Percentiles rank a stretch among this genome's conserved stretches.
Conservation (phyloP, 75 land plant species). For the Ceratopteris richardii region DNA sequence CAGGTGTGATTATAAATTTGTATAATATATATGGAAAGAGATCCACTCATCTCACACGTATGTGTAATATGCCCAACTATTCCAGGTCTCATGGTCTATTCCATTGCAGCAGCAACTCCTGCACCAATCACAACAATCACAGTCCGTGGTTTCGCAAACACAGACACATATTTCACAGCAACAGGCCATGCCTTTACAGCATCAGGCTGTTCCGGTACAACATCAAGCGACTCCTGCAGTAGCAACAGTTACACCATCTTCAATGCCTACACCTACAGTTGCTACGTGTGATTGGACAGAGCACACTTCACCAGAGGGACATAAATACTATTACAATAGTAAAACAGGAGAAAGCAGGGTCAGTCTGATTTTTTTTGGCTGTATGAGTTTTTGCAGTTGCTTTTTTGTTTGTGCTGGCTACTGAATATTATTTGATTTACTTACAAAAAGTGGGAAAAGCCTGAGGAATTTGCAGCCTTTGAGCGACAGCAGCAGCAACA, state of each 20-base stretch:
- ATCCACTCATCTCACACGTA: no score
- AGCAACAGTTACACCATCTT: slow-evolving; percentile 10
- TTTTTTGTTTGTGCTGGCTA: no score
- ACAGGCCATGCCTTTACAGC: background rate
- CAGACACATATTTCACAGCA: background rate
- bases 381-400: no score
- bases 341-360: slow-evolving; percentile 86
- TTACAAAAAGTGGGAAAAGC: slow-evolving; percentile 99
- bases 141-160: background rate
- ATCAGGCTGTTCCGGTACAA: background rate
- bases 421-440: no score
- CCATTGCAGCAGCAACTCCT: slow-evolving; percentile 13
- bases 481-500: slow-evolving; percentile 52
- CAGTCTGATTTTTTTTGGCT: no score
- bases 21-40: no score
- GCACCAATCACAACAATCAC: slow-evolving; percentile 23
- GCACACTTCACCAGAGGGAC: slow-evolving; percentile 93
- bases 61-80: no score
- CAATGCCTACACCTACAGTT: slow-evolving; percentile 18
- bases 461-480: slow-evolving; percentile 62
- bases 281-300: slow-evolving; percentile 85
- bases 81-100: background rate
- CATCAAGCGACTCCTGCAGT: slow-evolving; percentile 9
- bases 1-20: no score
- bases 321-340: slow-evolving; percentile 90